phyloP scores from a whole-genome alignment of 108 stramenopile genomes.

The Cyclotella baltica region DNA sequence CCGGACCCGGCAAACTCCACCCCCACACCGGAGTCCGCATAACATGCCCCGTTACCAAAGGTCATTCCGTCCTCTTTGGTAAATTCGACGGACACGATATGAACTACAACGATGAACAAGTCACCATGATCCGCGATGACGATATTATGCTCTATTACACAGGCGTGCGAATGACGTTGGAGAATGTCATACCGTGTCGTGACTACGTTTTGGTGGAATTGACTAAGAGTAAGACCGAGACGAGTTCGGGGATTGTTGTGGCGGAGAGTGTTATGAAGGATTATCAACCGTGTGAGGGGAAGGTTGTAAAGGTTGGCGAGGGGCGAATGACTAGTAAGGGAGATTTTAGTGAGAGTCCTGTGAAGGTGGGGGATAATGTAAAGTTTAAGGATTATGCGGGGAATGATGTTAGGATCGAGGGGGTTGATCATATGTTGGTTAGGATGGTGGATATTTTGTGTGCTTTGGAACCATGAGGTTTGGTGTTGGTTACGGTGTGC shows the following conservation, averaged over 20 bases:
- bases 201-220: slow-evolving; percentile 92
- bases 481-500: too few relatives aligned
- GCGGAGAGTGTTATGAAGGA: slow-evolving; percentile 81
- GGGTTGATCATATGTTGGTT: slow-evolving; percentile 85
- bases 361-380: slow-evolving; percentile 86
- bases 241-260: slow-evolving; percentile 87
- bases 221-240: slow-evolving; percentile 69
- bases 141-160: slow-evolving; percentile 89
- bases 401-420: slow-evolving; percentile 91
- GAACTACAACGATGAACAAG: slow-evolving; percentile 90
- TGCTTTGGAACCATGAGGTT: slow-evolving; percentile 32
- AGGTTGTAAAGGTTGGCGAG: slow-evolving; percentile 93
- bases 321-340: slow-evolving; percentile 91
- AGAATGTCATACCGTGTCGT: slow-evolving; percentile 83
- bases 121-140: slow-evolving; percentile 94
- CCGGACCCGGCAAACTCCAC: slow-evolving; percentile 91
- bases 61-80: slow-evolving; percentile 90
- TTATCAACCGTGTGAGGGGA: slow-evolving; percentile 81
- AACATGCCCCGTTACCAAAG: slow-evolving; percentile 80
- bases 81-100: slow-evolving; percentile 92
- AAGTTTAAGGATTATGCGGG: slow-evolving; percentile 97
- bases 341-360: slow-evolving; percentile 69
- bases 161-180: slow-evolving; percentile 86
- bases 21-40: slow-evolving; percentile 90
- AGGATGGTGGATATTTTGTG: slow-evolving; percentile 93